phyloP scores from a whole-genome alignment of 2,329 filamentous ascomycete species.

The Periglandula ipomoeae region DNA sequence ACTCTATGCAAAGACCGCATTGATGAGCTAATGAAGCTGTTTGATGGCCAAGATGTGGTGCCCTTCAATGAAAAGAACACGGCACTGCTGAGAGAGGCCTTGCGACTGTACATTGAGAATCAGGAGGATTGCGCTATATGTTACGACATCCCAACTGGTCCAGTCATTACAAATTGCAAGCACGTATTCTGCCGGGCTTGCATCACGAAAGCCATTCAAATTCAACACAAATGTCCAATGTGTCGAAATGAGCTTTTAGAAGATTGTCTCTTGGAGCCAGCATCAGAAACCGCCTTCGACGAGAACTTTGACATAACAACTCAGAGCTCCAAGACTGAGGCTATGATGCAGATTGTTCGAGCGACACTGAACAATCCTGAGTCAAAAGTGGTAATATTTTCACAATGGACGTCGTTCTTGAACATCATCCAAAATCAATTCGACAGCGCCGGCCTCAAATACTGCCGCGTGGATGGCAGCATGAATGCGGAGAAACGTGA shows the following conservation, averaged over 20 bases:
- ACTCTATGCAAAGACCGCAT: conserved; percentile 68
- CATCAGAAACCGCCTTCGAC: conserved; percentile 40
- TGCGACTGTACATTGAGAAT: conserved; percentile 68
- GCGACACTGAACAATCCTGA: conserved; percentile 55
- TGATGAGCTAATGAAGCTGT: conserved; percentile 58
- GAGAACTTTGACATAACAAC: conserved; percentile 51
- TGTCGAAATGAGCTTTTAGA: conserved; percentile 62
- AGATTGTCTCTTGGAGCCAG: conserved; percentile 54
- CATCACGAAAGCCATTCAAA: conserved; percentile 63
- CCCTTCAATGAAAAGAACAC: conserved; percentile 64
- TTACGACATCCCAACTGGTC: conserved; percentile 59
- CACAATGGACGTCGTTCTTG: conserved; percentile 69
- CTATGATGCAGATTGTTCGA: conserved; percentile 63
- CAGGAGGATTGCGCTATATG: conserved; percentile 81
- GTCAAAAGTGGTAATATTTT: conserved; percentile 66
- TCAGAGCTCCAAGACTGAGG: conserved; percentile 75
- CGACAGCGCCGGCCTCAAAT: conserved; percentile 48
- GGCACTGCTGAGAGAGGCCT: conserved; percentile 61
- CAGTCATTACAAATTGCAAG: conserved; percentile 78
- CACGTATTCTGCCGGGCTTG: conserved; percentile 71
- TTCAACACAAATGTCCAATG: conserved; percentile 75
- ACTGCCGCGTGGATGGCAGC: conserved; percentile 68
- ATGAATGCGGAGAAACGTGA: conserved; percentile 69
- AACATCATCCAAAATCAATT: conserved; percentile 64
- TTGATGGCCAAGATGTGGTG: conserved; percentile 60